phyloP scores from a whole-genome alignment of 768 basidiomycete genomes.

The Phlebiopsis gigantea region DNA sequence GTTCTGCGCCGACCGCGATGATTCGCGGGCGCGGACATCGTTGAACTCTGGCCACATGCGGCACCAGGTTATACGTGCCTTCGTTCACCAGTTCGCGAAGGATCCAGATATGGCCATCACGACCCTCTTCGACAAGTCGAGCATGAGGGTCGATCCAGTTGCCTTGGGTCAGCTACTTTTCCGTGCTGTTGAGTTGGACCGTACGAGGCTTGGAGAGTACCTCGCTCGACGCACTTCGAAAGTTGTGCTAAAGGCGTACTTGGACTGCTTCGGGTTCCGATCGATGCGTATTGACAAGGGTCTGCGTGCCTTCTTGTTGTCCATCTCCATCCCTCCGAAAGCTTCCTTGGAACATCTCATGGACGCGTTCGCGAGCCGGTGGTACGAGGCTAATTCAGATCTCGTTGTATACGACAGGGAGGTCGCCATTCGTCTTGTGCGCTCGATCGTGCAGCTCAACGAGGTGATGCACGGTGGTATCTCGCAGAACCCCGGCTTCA shows the following conservation, averaged over 20 bases:
- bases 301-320: conserved; percentile 82
- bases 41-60: conserved; percentile 35
- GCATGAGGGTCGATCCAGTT: conserved; percentile 56
- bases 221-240: conserved; percentile 71
- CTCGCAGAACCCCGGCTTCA: conserved; percentile 52
- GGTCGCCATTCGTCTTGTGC: conserved; percentile 68
- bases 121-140: conserved; percentile 59
- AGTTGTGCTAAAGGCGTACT: conserved; percentile 71
- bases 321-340: conserved; percentile 60
- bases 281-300: conserved; percentile 85
- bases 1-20: conserved; percentile 65
- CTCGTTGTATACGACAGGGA: conserved; percentile 80
- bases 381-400: conserved; percentile 85
- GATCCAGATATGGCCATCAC: conserved; percentile 78
- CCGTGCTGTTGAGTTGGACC: conserved; percentile 79
- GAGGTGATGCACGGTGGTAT: conserved; percentile 79
- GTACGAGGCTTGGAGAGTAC: conserved; percentile 79
- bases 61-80: conserved; percentile 62
- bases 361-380: conserved; percentile 79
- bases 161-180: conserved; percentile 77
- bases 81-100: conserved; percentile 73
- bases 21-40: conserved; percentile 42
- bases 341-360: conserved; percentile 64
- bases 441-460: conserved; percentile 83
- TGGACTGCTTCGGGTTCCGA: conserved; percentile 83